Evolutionary conservation across 768 basidiomycete species (phyloP).

Genomic region (Obba rivulosa): DNA sequence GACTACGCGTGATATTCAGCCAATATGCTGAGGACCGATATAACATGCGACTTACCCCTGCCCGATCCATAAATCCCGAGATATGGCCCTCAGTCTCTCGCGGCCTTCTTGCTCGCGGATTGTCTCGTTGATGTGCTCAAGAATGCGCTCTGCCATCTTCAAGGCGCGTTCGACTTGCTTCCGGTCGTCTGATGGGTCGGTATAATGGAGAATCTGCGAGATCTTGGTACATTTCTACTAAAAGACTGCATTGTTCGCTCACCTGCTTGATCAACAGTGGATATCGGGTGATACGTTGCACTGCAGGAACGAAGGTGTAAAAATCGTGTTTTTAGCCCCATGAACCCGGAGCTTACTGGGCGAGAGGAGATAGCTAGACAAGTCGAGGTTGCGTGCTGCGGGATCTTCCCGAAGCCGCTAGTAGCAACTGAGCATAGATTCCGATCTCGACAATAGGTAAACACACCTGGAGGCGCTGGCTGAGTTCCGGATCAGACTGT

Average conservation of each 20-base stretch:
- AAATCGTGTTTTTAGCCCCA: not conserved
- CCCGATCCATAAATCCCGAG: slow-evolving; percentile 82
- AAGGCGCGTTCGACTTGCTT: slow-evolving; percentile 49
- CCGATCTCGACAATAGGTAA: slow-evolving; percentile 2
- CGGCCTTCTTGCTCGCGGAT: slow-evolving; percentile 79
- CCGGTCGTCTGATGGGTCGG: slow-evolving; percentile 61
- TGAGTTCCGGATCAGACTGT: slow-evolving; percentile 60
- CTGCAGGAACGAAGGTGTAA: slow-evolving; percentile 29
- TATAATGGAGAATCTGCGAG: slow-evolving; percentile 70
- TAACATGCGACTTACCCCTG: slow-evolving; percentile 52
- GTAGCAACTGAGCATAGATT: not conserved
- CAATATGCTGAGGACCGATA: not conserved
- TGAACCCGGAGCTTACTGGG: slow-evolving; percentile 58
- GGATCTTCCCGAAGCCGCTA: slow-evolving; percentile 78
- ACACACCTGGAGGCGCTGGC: slow-evolving; percentile 60
- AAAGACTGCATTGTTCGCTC: slow-evolving; percentile 1
- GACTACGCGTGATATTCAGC: slow-evolving; percentile 30
- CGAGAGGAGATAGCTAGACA: slow-evolving; percentile 88
- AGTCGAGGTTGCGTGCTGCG: slow-evolving; percentile 71
- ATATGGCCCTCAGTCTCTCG: slow-evolving; percentile 70
- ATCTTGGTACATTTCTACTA: not conserved
- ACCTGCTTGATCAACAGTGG: slow-evolving; percentile 84
- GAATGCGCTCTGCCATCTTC: slow-evolving; percentile 61
- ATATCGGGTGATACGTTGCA: slow-evolving; percentile 95
- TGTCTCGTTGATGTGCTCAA: slow-evolving; percentile 81